phyloP scores from a whole-genome alignment of 768 basidiomycete species.

The Trametes villosa region DNA sequence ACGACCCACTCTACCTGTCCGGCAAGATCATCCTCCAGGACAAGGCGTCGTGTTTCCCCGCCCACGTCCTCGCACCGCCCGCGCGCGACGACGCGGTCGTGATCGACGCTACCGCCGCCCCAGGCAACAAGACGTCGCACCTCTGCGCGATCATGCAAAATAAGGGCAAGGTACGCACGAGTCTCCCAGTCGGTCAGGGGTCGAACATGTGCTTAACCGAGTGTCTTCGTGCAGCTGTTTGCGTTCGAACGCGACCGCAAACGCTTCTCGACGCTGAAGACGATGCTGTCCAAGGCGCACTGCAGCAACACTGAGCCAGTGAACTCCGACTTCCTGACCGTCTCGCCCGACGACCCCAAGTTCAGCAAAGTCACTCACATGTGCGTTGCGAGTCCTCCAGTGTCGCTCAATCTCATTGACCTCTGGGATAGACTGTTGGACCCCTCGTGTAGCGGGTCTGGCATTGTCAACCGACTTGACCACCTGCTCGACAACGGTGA shows the following conservation, averaged over 20 bases:
- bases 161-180: slow-evolving; percentile 67
- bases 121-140: slow-evolving; percentile 97
- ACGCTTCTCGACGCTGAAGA: slow-evolving; percentile 80
- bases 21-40: slow-evolving; percentile 94
- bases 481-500: slow-evolving; percentile 77
- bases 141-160: slow-evolving; percentile 86
- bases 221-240: slow-evolving; percentile 52
- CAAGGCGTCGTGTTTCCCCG: slow-evolving; percentile 97
- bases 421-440: slow-evolving; percentile 71
- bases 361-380: slow-evolving; percentile 82
- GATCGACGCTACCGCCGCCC: slow-evolving; percentile 95
- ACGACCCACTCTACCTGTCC: slow-evolving; percentile 69
- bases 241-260: slow-evolving; percentile 90
- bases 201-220: background rate
- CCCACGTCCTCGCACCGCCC: slow-evolving; percentile 81
- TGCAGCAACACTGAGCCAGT: slow-evolving; percentile 80
- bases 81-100: slow-evolving; percentile 56
- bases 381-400: slow-evolving; percentile 50
- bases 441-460: slow-evolving; percentile 95
- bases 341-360: slow-evolving; percentile 67
- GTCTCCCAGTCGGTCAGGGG: background rate
- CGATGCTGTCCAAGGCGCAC: slow-evolving; percentile 83
- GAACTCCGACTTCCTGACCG: slow-evolving; percentile 81
- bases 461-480: slow-evolving; percentile 89
- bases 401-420: slow-evolving; percentile 7